These are phyloP conservation scores for Lachancea sp. DNA, from an alignment of 805 yeast species.

Conservation along the genomic window DNA sequence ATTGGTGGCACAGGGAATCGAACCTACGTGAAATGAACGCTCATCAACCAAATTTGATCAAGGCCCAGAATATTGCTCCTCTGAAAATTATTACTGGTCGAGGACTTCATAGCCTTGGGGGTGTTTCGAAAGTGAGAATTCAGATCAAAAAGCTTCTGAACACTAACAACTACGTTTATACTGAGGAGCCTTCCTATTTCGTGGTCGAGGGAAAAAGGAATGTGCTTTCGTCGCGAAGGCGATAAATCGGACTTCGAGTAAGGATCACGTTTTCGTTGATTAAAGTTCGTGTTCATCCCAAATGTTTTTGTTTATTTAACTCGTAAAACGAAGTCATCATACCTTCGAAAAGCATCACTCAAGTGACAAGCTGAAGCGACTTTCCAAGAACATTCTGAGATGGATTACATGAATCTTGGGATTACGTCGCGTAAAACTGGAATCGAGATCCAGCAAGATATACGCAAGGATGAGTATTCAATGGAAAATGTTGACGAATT, in stretches of 20 bases:
- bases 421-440: constrained; percentile 63
- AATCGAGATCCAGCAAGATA: constrained; percentile 39
- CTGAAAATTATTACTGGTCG: constrained; percentile 56
- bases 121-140: constrained; percentile 43
- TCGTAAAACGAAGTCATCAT: neutral
- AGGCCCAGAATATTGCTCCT: constrained; percentile 39
- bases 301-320: neutral
- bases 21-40: constrained; percentile 38
- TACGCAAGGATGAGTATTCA: constrained; percentile 51
- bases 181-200: constrained; percentile 43
- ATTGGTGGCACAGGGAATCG: constrained; percentile 63
- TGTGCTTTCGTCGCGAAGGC: neutral
- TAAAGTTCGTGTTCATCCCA: neutral
- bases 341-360: neutral
- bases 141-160: constrained; percentile 39
- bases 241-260: neutral
- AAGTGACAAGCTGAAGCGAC: neutral
- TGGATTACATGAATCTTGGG: constrained; percentile 47
- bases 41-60: constrained; percentile 30
- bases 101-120: constrained; percentile 61
- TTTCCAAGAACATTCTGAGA: constrained; percentile 8
- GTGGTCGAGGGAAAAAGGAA: constrained; percentile 31
- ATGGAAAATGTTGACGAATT: constrained; percentile 69
- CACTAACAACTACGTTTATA: constrained; percentile 36
- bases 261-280: neutral